Percentiles rank a stretch among this genome's conserved stretches.
phyloP scores from a whole-genome alignment of 176 grass and related monocot genomes.

The Thinopyrum elongatum region DNA sequence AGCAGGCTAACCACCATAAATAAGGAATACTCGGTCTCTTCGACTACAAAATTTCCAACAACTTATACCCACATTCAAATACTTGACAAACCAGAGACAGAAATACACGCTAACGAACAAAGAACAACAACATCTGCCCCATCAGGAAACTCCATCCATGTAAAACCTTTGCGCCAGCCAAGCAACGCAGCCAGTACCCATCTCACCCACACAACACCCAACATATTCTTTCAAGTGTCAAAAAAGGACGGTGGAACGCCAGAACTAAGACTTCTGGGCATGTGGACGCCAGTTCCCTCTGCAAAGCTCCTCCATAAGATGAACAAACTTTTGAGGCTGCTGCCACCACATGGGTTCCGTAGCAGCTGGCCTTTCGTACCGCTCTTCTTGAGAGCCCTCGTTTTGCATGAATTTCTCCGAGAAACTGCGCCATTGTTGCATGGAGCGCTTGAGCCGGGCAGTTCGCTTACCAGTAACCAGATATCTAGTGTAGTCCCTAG shows the following conservation, averaged over 20 bases:
- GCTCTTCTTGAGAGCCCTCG: conserved; percentile 38
- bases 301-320: conserved; percentile 51
- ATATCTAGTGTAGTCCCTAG: conserved; percentile 83
- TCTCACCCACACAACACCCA: not conserved
- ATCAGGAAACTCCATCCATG: not conserved
- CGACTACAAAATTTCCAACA: conserved; percentile 48
- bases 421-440: conserved; percentile 46
- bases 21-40: not conserved
- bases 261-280: conserved; percentile 51
- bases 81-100: conserved; percentile 13
- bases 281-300: conserved; percentile 51
- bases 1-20: conserved; percentile 18
- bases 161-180: not conserved
- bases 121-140: not conserved
- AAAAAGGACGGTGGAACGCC: conserved; percentile 10
- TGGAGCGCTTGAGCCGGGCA: conserved; percentile 51
- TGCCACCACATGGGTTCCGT: conserved; percentile 56
- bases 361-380: conserved; percentile 33
- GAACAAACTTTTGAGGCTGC: conserved; percentile 42
- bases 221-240: conserved; percentile 18
- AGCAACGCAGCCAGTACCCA: not conserved
- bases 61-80: not conserved
- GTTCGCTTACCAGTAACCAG: conserved; percentile 68
- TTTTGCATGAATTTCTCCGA: conserved; percentile 37
- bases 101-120: conserved; percentile 21